A percentile compares a stretch with the other conserved stretches of the same genome.
Evolutionary conservation across 2,329 filamentous ascomycete genomes (phyloP).

Genomic region (Zymoseptoria passerinii): DNA sequence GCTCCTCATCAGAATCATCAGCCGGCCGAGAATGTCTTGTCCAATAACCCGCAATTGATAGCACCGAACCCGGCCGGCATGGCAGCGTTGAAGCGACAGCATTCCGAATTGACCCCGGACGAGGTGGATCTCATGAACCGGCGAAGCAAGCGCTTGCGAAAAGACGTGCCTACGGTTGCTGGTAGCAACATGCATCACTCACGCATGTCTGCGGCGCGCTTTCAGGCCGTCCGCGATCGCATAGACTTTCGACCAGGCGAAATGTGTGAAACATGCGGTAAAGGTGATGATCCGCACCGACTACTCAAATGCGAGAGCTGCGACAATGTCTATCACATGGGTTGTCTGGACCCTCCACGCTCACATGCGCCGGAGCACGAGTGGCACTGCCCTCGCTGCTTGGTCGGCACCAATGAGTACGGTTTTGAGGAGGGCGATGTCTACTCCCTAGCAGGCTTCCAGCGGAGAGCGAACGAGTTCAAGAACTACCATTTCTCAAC

Average conservation of each 20-base stretch:
- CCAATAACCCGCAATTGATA: constrained; percentile 11
- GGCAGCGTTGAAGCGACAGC: constrained; percentile 60
- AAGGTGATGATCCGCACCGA: constrained; percentile 60
- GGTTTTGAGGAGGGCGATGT: constrained; percentile 95
- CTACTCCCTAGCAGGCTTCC: constrained; percentile 91
- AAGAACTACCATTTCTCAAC: constrained; percentile 89
- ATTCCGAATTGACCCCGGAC: constrained; percentile 36
- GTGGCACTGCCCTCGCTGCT: constrained; percentile 92
- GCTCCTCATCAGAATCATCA: not conserved
- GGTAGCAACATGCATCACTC: constrained; percentile 96
- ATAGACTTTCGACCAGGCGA: constrained; percentile 51
- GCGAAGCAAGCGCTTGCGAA: constrained; percentile 87
- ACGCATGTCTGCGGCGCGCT: constrained; percentile 66
- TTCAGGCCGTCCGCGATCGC: constrained; percentile 48
- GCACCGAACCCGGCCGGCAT: constrained; percentile 21
- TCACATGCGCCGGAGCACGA: constrained; percentile 73
- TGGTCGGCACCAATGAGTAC: constrained; percentile 93
- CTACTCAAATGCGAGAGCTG: constrained; percentile 85
- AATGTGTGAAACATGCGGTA: constrained; percentile 77
- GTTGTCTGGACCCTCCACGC: constrained; percentile 80
- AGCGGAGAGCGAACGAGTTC: constrained; percentile 91
- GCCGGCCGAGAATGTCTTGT: constrained; percentile 47
- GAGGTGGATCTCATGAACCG: constrained; percentile 45
- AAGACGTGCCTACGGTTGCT: constrained; percentile 74
- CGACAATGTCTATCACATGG: constrained; percentile 77